phyloP scores from a whole-genome alignment of 2,329 filamentous ascomycete species.

The Aspergillus cejpii region DNA sequence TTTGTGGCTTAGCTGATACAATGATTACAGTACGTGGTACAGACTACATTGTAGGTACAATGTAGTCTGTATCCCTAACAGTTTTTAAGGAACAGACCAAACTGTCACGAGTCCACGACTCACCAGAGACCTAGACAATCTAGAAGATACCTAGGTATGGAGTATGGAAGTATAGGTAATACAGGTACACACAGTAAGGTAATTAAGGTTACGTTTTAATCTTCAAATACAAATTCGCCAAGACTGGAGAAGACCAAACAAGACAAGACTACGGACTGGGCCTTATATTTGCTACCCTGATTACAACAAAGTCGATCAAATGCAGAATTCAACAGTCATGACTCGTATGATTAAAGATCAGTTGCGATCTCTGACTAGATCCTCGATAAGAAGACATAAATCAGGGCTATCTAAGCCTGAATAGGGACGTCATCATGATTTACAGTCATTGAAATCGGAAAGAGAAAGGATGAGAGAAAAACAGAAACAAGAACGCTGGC shows the following conservation, averaged over 20 bases:
- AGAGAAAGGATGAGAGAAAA: slow-evolving; percentile 6
- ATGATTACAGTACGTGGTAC: background rate
- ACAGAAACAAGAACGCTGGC: slow-evolving; percentile 2
- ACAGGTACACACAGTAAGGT: too few relatives aligned
- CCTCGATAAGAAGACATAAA: background rate
- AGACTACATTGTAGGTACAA: too few relatives aligned
- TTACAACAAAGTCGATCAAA: too few relatives aligned
- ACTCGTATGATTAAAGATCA: background rate
- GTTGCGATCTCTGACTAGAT: background rate
- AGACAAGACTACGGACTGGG: slow-evolving; percentile 1
- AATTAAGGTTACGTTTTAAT: background rate
- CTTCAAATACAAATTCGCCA: slow-evolving; percentile 21
- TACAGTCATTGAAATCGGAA: background rate
- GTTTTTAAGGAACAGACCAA: too few relatives aligned
- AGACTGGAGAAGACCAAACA: slow-evolving; percentile 14
- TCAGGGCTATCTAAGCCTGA: background rate
- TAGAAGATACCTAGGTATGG: too few relatives aligned
- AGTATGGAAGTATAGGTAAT: too few relatives aligned
- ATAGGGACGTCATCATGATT: background rate
- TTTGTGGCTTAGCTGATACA: background rate
- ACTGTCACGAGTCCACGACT: too few relatives aligned
- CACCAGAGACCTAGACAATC: too few relatives aligned
- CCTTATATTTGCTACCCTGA: background rate
- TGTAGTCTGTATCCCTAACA: too few relatives aligned
- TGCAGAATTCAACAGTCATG: background rate